Evolutionary conservation across 208 protist species (phyloP).

Genomic region (Phytomonas sp.): DNA sequence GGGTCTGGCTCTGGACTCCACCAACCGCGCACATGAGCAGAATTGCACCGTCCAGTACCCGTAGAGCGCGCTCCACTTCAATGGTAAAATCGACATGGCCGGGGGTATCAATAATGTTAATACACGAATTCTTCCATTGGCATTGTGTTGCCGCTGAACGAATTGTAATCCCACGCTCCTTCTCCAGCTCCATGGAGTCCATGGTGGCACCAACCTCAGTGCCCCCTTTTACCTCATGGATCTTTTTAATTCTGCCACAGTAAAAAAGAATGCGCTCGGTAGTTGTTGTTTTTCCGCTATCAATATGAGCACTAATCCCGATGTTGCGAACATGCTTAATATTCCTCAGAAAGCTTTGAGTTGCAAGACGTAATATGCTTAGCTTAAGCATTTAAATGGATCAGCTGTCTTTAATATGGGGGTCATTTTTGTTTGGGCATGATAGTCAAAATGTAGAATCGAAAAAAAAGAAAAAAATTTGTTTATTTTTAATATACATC

Average conservation of each 20-base stretch:
- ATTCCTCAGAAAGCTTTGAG: constrained; percentile 58
- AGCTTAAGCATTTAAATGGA: constrained; percentile 24
- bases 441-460: not conserved
- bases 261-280: constrained; percentile 99
- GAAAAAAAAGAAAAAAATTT: not conserved
- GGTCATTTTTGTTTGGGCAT: constrained; percentile 16
- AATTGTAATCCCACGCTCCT: constrained; percentile 99
- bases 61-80: constrained; percentile 96
- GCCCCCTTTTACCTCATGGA: constrained; percentile 97
- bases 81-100: constrained; percentile 99
- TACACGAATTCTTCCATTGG: constrained; percentile 91
- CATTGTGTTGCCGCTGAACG: constrained; percentile 97
- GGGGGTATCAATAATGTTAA: constrained; percentile 99
- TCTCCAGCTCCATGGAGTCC: constrained; percentile 98
- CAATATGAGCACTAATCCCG: constrained; percentile 98
- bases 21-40: constrained; percentile 94
- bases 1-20: constrained; percentile 97
- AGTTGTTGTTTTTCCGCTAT: constrained; percentile 98
- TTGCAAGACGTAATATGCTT: constrained; percentile 35
- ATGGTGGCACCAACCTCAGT: constrained; percentile 98
- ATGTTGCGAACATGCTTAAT: constrained; percentile 90
- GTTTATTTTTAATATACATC: not conserved
- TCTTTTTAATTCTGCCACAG: constrained; percentile 93
- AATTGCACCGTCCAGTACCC: constrained; percentile 98
- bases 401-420: not conserved